Evolutionary conservation across 768 basidiomycete species (phyloP).

Genomic region (Rhizopogon vulgaris): DNA sequence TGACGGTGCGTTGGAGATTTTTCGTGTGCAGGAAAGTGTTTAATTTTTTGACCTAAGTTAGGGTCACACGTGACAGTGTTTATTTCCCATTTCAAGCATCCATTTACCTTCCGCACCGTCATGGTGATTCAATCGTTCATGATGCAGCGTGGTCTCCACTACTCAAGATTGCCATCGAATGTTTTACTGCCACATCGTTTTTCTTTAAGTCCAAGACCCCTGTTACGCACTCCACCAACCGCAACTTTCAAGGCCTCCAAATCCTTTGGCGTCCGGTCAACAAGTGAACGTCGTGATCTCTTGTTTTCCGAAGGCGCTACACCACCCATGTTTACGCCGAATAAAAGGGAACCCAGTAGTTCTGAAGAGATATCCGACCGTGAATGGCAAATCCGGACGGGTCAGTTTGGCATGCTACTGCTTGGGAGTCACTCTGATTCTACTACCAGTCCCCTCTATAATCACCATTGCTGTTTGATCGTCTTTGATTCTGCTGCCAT

Average conservation of each 20-base stretch:
- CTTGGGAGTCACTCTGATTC: slow-evolving; percentile 23
- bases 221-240: slow-evolving; percentile 4
- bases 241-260: slow-evolving; percentile 14
- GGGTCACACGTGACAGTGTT: slow-evolving; percentile 12
- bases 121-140: slow-evolving; percentile 3
- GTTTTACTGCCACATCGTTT: not conserved
- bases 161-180: not conserved
- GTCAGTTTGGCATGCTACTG: slow-evolving; percentile 28
- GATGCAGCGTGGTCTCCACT: slow-evolving; percentile 3
- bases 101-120: too few species aligned
- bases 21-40: not conserved
- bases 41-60: not conserved
- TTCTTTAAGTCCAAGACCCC: not conserved
- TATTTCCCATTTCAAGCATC: slow-evolving; percentile 6
- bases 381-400: slow-evolving; percentile 77
- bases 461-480: not conserved
- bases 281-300: not conserved
- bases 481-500: not conserved
- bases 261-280: slow-evolving; percentile 4
- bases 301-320: slow-evolving; percentile 6
- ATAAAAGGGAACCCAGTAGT: slow-evolving; percentile 6
- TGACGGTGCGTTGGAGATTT: slow-evolving; percentile 20
- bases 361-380: slow-evolving; percentile 45
- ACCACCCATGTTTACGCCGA: slow-evolving; percentile 19
- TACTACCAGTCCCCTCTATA: slow-evolving; percentile 11